Evolutionary conservation across 2,329 filamentous ascomycete species (phyloP).

Genomic region (Epichloe typhina): DNA sequence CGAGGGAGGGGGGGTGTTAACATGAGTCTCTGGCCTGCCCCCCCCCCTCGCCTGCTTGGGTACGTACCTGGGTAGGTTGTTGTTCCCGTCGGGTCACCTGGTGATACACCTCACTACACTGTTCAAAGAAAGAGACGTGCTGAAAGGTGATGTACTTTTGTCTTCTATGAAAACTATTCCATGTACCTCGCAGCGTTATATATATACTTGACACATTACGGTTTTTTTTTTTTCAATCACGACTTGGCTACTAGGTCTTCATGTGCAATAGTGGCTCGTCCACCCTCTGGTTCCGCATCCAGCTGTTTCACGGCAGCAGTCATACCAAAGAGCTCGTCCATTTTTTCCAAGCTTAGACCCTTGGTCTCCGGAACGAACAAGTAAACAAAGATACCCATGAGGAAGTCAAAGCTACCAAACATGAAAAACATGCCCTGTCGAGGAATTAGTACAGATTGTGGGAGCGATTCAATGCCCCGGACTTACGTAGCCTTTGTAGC

Average conservation of each 20-base stretch:
- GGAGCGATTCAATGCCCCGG: not conserved
- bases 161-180: too few relatives aligned
- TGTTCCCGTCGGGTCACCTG: too few relatives aligned
- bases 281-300: conserved; percentile 18
- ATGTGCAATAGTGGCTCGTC: conserved; percentile 13
- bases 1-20: too few relatives aligned
- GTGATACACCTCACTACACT: too few relatives aligned
- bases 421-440: conserved; percentile 50
- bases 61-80: too few relatives aligned
- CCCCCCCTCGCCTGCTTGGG: too few relatives aligned
- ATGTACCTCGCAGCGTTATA: too few relatives aligned
- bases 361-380: conserved; percentile 62
- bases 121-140: too few relatives aligned
- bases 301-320: conserved; percentile 27
- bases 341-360: conserved; percentile 47
- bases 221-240: too few relatives aligned
- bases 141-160: too few relatives aligned
- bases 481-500: conserved; percentile 27
- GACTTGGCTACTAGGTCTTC: conserved; percentile 10
- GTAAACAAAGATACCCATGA: conserved; percentile 53
- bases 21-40: too few relatives aligned
- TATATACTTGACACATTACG: too few relatives aligned
- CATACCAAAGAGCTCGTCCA: conserved; percentile 54
- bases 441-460: not conserved
- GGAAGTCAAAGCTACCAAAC: conserved; percentile 51